A percentile compares a stretch with the other conserved stretches of the same genome.
Conservation (phyloP, 495 filamentous ascomycete species). For the Talaromyces liani region DNA sequence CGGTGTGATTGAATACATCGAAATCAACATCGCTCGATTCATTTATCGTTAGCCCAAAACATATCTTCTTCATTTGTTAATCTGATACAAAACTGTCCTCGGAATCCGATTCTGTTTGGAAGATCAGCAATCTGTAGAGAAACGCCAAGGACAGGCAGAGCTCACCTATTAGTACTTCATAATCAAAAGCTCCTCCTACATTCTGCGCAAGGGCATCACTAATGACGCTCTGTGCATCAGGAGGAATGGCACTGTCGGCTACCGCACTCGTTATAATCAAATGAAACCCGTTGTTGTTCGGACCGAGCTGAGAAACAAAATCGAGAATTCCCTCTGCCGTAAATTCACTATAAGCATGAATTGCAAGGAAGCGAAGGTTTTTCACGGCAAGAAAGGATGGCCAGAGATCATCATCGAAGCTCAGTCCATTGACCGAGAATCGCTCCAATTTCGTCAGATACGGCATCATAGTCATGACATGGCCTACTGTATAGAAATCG, state of each 20-base stretch:
- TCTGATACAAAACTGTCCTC: constrained; percentile 1
- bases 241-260: constrained; percentile 20
- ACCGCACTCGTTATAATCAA: constrained; percentile 33
- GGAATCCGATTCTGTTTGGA: neutral
- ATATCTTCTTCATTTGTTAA: neutral
- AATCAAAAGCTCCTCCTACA: constrained; percentile 37
- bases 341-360: constrained; percentile 42
- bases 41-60: neutral
- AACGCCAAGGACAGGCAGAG: neutral
- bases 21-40: neutral
- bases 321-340: constrained; percentile 32
- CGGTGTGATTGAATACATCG: neutral
- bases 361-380: constrained; percentile 36
- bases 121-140: neutral
- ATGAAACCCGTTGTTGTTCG: constrained; percentile 24
- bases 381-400: constrained; percentile 27
- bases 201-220: constrained; percentile 24
- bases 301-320: constrained; percentile 37
- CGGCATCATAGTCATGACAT: constrained; percentile 43
- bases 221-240: constrained; percentile 27
- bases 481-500: constrained; percentile 42
- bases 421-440: constrained; percentile 47
- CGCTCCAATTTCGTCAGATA: constrained; percentile 45
- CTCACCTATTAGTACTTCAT: constrained; percentile 8
- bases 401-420: constrained; percentile 45